phyloP scores from a whole-genome alignment of 2,329 filamentous ascomycete species.

The Pezicula rhizophila region DNA sequence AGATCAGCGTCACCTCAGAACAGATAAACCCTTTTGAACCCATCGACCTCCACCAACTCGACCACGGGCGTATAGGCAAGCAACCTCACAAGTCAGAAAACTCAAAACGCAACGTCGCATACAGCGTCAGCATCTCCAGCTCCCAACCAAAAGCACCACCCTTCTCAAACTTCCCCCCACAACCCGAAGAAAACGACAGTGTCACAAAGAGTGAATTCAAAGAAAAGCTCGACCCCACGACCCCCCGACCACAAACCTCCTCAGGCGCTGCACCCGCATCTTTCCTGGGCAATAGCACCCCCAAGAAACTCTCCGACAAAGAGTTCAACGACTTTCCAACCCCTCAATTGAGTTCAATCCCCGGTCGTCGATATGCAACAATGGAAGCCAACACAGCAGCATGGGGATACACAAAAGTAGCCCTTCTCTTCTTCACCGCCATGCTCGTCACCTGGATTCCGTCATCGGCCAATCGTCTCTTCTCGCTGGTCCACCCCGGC shows the following conservation, averaged over 20 bases:
- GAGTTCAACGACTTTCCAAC: not conserved
- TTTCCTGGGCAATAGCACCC: no score
- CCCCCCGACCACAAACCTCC: not conserved
- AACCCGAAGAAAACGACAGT: not conserved
- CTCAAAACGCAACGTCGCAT: constrained; percentile 1
- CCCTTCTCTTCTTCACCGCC: constrained; percentile 65
- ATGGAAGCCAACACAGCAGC: constrained; percentile 49
- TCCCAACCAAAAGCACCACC: not conserved
- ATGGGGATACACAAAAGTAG: constrained; percentile 65
- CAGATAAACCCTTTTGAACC: constrained; percentile 18
- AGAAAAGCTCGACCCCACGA: not conserved
- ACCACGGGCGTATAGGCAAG: constrained; percentile 1
- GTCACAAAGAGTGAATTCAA: not conserved
- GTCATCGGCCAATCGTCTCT: constrained; percentile 71
- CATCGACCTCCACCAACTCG: constrained; percentile 9
- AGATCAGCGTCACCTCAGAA: constrained; percentile 58
- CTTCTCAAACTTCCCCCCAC: not conserved
- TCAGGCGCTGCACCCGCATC: not conserved
- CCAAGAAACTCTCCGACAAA: no score
- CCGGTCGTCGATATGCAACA: constrained; percentile 5
- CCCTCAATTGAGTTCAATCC: not conserved
- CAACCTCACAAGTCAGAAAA: not conserved
- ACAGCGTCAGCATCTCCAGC: constrained; percentile 8
- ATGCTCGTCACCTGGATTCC: constrained; percentile 71
- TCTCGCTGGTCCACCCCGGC: constrained; percentile 54